Evolutionary conservation across 352 stramenopile species (phyloP).

Genomic region (Saprolegnia diclina): DNA sequence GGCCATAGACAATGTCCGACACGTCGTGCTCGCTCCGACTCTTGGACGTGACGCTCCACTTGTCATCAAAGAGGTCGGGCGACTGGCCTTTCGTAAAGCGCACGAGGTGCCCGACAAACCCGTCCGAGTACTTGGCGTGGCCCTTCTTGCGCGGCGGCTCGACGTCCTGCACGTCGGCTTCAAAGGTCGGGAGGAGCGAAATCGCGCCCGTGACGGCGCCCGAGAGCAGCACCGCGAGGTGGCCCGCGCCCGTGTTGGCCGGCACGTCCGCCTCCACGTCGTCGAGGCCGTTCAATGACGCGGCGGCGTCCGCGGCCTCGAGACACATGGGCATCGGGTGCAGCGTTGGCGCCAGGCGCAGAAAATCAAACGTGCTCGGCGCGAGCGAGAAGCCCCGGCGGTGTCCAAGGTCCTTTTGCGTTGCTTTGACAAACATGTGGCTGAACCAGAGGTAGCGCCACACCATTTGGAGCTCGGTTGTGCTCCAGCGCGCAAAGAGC

Average conservation of each 20-base stretch:
- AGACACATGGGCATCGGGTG: conserved; percentile 69
- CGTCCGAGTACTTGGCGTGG: neutral
- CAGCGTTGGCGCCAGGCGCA: conserved; percentile 41
- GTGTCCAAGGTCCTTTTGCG: conserved; percentile 10
- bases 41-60: conserved; percentile 12
- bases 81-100: conserved; percentile 8
- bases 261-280: conserved; percentile 13
- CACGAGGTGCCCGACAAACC: conserved; percentile 14
- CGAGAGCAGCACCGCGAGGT: conserved; percentile 10
- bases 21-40: neutral
- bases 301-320: conserved; percentile 43
- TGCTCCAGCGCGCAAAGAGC: conserved; percentile 64
- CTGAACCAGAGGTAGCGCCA: conserved; percentile 79
- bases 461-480: conserved; percentile 73
- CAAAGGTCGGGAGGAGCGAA: neutral
- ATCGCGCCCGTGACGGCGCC: neutral
- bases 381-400: conserved; percentile 15
- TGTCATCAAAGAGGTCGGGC: conserved; percentile 8
- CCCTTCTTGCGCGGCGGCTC: neutral
- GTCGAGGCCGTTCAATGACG: neutral
- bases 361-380: conserved; percentile 14
- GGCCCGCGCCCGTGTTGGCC: conserved; percentile 8
- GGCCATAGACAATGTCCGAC: conserved; percentile 33
- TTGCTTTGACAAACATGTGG: conserved; percentile 50
- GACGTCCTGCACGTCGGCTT: neutral